A percentile compares a stretch with the other conserved stretches of the same genome.
These are phyloP conservation scores for Cladorrhinum sp. DNA, from an alignment of 2,329 filamentous ascomycete species.

Conservation along the genomic window DNA sequence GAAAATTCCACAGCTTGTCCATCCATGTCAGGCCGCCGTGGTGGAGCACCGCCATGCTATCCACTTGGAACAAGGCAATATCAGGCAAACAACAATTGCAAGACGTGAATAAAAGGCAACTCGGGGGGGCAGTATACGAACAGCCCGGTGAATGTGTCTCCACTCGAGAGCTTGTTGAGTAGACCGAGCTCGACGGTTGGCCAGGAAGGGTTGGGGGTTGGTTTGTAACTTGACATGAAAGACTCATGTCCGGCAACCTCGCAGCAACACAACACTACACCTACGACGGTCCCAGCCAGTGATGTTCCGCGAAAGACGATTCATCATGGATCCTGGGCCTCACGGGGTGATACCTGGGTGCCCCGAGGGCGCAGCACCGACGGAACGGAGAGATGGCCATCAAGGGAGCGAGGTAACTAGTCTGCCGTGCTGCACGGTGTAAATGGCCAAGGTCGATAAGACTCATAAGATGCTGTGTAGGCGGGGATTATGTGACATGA, in stretches of 20 bases:
- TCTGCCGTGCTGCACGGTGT: neutral
- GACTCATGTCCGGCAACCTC: neutral
- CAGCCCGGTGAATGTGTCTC: constrained; percentile 8
- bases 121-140: neutral
- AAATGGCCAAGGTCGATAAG: neutral
- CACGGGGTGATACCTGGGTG: neutral
- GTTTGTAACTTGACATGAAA: neutral
- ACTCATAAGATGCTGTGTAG: neutral
- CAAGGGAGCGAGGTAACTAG: neutral
- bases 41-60: constrained; percentile 16
- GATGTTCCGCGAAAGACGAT: neutral
- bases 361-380: constrained; percentile 14
- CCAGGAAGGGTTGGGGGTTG: neutral
- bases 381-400: neutral
- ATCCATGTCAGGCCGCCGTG: constrained; percentile 11
- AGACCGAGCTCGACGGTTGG: constrained; percentile 1
- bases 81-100: constrained; percentile 12
- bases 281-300: constrained; percentile 5
- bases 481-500: neutral
- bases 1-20: constrained; percentile 1
- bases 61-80: constrained; percentile 4
- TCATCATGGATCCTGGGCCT: constrained; percentile 1
- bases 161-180: neutral
- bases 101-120: constrained; percentile 16
- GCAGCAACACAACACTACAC: neutral